Evolutionary conservation across 2,329 filamentous ascomycete genomes (phyloP), one percentile per base, ranked within the genome.

Genomic region (Fusarium denticulatum): DNA sequence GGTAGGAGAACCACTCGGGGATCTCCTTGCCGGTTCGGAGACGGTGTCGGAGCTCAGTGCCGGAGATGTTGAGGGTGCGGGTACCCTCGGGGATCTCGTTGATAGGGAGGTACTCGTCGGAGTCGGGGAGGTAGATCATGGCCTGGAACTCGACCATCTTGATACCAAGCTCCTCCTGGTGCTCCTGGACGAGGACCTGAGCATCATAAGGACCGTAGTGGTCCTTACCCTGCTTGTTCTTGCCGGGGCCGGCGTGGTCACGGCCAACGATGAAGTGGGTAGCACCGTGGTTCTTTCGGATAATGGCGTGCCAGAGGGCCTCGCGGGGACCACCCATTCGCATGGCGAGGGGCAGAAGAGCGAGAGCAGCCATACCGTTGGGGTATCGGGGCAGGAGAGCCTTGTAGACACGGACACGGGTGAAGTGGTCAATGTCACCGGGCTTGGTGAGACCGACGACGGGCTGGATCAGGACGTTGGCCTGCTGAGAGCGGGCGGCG

Each of bases 341-440:
- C 96, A 99, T 99, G 79, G 96, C 96, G 74, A 99, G 89, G 67
- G 95, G 95, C 61, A 99, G 90, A 46, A 99, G 94, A 84, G 95
- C 96, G 75, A 99, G 91, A 43, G 97, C 95, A 67, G 96, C 96
- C 96, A 99, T 99, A 80, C 96, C 96, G 85, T 98, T 99, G 84
- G 96, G 96, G 87, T 99, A 99, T 81, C 96, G 91, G 77, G 96
- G 94, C 75, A 99, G 90, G 61, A 99, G 91, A 47, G 96, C 96
- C 89, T 98, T 94, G 90, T 99, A 99, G 80, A 98, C 96, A 81
- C 96, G 95, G 79, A 99, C 96, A 83, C 96, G 94, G 79, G 96
- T 99, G 88, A 99, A 99, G 89, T 99, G 96, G 86, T 99, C 96
- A 82, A 99, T 99, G 84, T 99, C 96, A 83, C 96, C 96, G 67